Evolutionary conservation across 225 moss, liverwort and hornwort genomes (phyloP).

Genomic region (Marchantia polymorpha): DNA sequence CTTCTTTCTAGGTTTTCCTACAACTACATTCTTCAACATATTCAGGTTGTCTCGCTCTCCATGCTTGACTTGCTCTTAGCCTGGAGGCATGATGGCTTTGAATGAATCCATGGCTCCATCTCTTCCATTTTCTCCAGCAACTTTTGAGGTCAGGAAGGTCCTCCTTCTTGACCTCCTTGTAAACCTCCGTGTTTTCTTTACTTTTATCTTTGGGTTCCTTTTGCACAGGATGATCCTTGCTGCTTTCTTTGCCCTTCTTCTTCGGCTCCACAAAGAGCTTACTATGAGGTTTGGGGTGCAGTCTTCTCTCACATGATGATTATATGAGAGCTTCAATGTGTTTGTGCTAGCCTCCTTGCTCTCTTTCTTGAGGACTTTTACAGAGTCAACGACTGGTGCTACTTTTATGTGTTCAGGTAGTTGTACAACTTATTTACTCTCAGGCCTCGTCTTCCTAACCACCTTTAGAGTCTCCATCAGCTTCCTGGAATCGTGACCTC

Average conservation of each 20-base stretch:
- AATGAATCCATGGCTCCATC: conserved; percentile 47
- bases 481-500: conserved; percentile 17
- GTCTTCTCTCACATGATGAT: conserved; percentile 16
- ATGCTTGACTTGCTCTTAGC: conserved; percentile 24
- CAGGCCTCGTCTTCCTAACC: conserved; percentile 21
- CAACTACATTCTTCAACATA: conserved; percentile 20
- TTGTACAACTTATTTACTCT: conserved; percentile 19
- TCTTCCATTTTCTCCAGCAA: conserved; percentile 29
- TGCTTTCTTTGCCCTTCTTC: conserved; percentile 55
- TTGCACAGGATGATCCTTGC: conserved; percentile 50
- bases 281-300: not conserved
- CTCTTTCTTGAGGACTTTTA: conserved; percentile 20
- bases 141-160: conserved; percentile 21
- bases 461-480: conserved; percentile 21
- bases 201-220: conserved; percentile 60
- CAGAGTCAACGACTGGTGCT: conserved; percentile 4
- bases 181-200: conserved; percentile 50
- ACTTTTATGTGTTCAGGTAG: conserved; percentile 22
- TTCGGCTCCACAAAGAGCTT: conserved; percentile 33
- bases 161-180: conserved; percentile 56
- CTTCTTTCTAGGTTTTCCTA: conserved; percentile 22
- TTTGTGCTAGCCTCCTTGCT: conserved; percentile 23
- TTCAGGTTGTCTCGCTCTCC: conserved; percentile 26
- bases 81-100: conserved; percentile 34
- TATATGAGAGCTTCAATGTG: conserved; percentile 24